Percentiles rank a stretch among this genome's conserved stretches.
phyloP scores from a whole-genome alignment of 306 rosid species.

The Benincasa hispida region DNA sequence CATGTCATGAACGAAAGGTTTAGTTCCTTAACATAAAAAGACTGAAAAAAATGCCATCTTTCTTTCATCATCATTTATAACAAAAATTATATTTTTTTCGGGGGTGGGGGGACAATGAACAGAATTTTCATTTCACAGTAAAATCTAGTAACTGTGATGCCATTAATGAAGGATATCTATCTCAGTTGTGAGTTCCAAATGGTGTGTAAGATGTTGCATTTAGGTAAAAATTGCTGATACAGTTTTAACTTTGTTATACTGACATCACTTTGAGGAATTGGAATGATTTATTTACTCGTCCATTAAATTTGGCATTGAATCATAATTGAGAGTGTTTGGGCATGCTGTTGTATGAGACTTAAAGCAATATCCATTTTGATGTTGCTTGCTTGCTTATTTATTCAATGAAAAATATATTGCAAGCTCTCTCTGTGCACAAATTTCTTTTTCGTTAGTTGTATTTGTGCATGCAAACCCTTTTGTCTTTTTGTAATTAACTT shows the following conservation, averaged over 20 bases:
- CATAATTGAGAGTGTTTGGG: not conserved
- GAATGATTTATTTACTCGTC: not conserved
- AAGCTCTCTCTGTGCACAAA: not conserved
- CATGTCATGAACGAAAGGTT: not conserved
- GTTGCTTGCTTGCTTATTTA: not conserved
- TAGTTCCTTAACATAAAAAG: not conserved
- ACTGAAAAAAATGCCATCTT: not conserved
- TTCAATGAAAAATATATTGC: not conserved
- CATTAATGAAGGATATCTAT: not conserved
- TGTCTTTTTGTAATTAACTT: conserved; percentile 4
- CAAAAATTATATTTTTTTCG: not conserved
- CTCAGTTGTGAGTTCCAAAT: not conserved
- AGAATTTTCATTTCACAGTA: not conserved
- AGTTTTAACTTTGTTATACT: not conserved
- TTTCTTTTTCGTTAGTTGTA: not conserved
- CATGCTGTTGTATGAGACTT: not conserved
- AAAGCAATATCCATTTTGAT: not conserved
- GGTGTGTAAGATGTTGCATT: not conserved
- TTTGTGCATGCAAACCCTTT: not conserved
- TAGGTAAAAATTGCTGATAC: not conserved
- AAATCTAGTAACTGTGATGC: not conserved
- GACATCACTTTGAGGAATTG: not conserved
- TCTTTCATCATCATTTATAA: not conserved
- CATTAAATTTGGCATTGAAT: not conserved
- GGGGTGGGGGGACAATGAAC: not conserved